These are phyloP conservation scores for Dionaea muscipula DNA, from an alignment of 179 eudicot genomes.

Conservation along the genomic window DNA sequence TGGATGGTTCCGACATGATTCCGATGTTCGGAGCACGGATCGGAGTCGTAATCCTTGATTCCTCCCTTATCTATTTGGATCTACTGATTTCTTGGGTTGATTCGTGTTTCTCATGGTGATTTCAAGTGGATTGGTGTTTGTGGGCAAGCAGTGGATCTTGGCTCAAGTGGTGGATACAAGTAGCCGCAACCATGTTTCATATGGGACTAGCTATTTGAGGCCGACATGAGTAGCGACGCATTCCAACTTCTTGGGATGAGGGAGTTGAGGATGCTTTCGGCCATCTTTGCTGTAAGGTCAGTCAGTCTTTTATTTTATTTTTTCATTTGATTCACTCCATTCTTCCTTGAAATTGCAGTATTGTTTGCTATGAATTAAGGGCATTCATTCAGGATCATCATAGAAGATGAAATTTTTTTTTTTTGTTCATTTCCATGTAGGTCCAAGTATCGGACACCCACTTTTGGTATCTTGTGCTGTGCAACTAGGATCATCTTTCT, in stretches of 20 bases:
- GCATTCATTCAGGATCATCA: no score
- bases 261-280: constrained; percentile 62
- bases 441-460: constrained; percentile 67
- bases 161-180: constrained; percentile 79
- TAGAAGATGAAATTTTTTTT: neutral
- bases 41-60: no score
- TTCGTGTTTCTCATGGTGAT: no score
- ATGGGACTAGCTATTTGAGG: constrained; percentile 70
- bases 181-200: constrained; percentile 63
- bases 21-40: no score
- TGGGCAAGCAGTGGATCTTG: constrained; percentile 66
- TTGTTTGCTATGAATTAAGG: neutral
- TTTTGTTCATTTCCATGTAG: constrained; percentile 23
- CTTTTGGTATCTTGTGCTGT: constrained; percentile 61
- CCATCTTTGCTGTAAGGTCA: constrained; percentile 26
- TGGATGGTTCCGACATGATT: no score
- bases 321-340: neutral
- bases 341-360: neutral
- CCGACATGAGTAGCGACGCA: constrained; percentile 72
- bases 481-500: constrained; percentile 65
- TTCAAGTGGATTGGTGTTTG: constrained; percentile 61
- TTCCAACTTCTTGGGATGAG: constrained; percentile 75
- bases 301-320: neutral
- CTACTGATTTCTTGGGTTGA: no score
- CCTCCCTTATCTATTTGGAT: no score